A percentile compares a stretch with the other conserved stretches of the same genome.
These are phyloP conservation scores for Otatea glauca DNA, from an alignment of 176 grass and related monocot genomes.

Conservation along the genomic window DNA sequence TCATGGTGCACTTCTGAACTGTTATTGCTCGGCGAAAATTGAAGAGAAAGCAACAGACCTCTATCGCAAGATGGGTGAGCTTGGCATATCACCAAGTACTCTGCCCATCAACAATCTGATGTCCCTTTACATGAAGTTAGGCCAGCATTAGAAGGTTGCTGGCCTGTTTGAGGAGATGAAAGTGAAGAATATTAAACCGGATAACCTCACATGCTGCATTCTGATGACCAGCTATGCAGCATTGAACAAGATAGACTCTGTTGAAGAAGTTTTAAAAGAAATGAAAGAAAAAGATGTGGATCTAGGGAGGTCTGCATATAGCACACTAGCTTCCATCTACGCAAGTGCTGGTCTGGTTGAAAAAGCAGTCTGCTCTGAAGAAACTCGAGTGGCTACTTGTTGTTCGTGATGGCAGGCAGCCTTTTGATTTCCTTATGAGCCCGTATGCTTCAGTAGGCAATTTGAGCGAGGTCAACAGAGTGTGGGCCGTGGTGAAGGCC, in stretches of 20 bases:
- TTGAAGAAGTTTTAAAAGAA: conserved; percentile 76
- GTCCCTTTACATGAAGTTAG: conserved; percentile 64
- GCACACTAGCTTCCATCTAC: conserved; percentile 75
- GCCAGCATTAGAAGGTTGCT: conserved; percentile 58
- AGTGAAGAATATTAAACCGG: conserved; percentile 55
- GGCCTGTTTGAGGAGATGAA: conserved; percentile 71
- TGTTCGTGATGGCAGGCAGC: conserved; percentile 42
- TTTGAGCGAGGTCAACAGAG: conserved; percentile 59
- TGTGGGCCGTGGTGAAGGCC: conserved; percentile 62
- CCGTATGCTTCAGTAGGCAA: conserved; percentile 66
- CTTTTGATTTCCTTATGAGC: conserved; percentile 65
- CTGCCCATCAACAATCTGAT: conserved; percentile 72
- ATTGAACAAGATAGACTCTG: conserved; percentile 54
- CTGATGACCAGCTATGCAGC: conserved; percentile 70
- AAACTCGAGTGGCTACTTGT: conserved; percentile 64
- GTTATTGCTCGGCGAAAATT: conserved; percentile 57
- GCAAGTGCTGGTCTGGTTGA: conserved; percentile 51
- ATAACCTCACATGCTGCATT: conserved; percentile 70
- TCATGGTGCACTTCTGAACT: conserved; percentile 66
- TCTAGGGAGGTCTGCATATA: conserved; percentile 64
- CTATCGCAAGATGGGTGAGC: conserved; percentile 61
- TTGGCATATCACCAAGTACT: conserved; percentile 29
- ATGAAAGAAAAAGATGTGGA: conserved; percentile 44
- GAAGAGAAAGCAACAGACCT: conserved; percentile 65
- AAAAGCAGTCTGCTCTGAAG: conserved; percentile 71